Conservation (phyloP, 2,329 filamentous ascomycete species). For the Plenodomus tracheiphilus region DNA sequence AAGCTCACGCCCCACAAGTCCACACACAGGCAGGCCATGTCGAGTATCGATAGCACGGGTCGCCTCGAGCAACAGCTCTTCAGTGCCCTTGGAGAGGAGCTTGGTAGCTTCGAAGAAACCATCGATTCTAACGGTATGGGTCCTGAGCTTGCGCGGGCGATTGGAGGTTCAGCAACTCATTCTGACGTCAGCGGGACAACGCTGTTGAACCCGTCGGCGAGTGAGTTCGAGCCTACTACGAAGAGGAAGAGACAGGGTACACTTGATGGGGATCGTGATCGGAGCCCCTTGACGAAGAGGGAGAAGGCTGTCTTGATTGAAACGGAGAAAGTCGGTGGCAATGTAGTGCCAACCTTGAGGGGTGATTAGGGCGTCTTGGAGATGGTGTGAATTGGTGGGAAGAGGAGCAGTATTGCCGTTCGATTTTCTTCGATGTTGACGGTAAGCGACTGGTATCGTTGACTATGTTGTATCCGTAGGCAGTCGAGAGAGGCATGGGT, state of each 20-base stretch:
- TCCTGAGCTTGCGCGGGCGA: slow-evolving; percentile 14
- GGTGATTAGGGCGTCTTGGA: not conserved
- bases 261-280: slow-evolving; percentile 18
- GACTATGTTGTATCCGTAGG: not conserved
- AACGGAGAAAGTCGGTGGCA: not conserved
- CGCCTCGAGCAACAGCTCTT: slow-evolving; percentile 34
- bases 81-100: slow-evolving; percentile 37
- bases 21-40: slow-evolving; percentile 27
- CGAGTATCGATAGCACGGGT: slow-evolving; percentile 34
- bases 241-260: slow-evolving; percentile 37
- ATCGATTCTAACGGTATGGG: slow-evolving; percentile 13
- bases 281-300: slow-evolving; percentile 31
- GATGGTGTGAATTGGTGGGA: not conserved
- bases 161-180: slow-evolving; percentile 2
- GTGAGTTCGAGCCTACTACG: slow-evolving; percentile 16
- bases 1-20: slow-evolving; percentile 21
- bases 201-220: slow-evolving; percentile 3
- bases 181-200: slow-evolving; percentile 5
- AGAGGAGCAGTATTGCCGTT: not conserved
- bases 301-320: slow-evolving; percentile 15
- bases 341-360: not conserved
- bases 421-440: not conserved
- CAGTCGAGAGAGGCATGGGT: not conserved
- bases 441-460: not conserved
- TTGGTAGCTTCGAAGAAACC: slow-evolving; percentile 26